These are phyloP conservation scores for Nicotiana rustica DNA, from an alignment of 305 asterid genomes.

Conservation along the genomic window DNA sequence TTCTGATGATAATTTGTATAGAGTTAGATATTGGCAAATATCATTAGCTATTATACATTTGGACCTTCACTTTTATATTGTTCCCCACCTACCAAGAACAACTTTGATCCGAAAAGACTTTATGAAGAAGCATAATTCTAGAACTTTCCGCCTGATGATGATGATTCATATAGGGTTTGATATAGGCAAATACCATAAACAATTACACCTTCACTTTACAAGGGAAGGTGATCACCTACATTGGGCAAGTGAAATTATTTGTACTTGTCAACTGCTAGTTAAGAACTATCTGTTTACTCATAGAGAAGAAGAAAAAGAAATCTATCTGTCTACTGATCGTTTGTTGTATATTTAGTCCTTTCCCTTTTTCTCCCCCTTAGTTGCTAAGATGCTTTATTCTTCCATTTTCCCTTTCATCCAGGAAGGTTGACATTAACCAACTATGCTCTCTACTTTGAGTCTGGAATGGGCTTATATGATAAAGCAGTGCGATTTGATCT, in stretches of 20 bases:
- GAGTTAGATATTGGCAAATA: background rate
- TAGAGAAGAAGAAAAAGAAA: background rate
- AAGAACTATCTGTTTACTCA: background rate
- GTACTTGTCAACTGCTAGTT: background rate
- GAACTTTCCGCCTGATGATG: background rate
- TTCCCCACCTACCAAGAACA: background rate
- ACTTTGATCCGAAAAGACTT: background rate
- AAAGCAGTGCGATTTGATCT: slow-evolving; percentile 88
- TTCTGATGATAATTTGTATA: background rate
- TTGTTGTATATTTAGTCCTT: background rate
- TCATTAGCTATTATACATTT: background rate
- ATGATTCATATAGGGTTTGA: background rate
- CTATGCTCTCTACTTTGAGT: slow-evolving; percentile 83
- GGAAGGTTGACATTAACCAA: slow-evolving; percentile 92
- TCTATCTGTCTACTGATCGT: background rate
- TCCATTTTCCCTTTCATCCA: slow-evolving; percentile 44
- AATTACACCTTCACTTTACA: background rate
- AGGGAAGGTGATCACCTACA: background rate
- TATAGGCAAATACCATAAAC: background rate
- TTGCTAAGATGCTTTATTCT: slow-evolving; percentile 23
- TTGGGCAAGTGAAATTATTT: background rate
- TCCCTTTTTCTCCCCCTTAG: background rate
- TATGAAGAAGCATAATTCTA: background rate
- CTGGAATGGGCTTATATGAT: slow-evolving; percentile 92
- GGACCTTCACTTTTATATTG: background rate